These are phyloP conservation scores for Fusarium begoniae DNA, from an alignment of 2,329 filamentous ascomycete species.

Conservation along the genomic window DNA sequence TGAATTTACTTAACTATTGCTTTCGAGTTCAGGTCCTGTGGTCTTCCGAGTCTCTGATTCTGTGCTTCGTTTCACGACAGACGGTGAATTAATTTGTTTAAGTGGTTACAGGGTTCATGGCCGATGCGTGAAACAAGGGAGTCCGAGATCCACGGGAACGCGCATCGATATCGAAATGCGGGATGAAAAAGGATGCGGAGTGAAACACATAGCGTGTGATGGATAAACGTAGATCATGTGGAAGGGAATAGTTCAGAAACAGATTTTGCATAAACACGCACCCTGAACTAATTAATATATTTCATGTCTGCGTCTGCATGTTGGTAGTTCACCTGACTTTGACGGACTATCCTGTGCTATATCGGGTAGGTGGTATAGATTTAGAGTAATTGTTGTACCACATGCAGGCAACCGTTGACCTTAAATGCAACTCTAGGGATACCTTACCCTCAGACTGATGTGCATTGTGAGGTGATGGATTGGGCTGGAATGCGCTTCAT, in stretches of 20 bases:
- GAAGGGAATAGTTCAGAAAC: conserved; percentile 5
- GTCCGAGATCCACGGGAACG: conserved; percentile 17
- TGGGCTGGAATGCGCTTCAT: conserved; percentile 1
- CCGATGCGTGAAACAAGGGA: conserved; percentile 26
- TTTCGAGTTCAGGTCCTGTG: not conserved
- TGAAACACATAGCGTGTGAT: conserved; percentile 20
- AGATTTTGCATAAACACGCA: conserved; percentile 13
- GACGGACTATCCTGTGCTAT: not conserved
- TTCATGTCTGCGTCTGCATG: not conserved
- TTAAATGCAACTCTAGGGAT: not conserved
- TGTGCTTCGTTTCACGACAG: not conserved
- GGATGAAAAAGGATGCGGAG: conserved; percentile 31
- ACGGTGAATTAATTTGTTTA: not conserved
- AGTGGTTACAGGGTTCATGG: conserved; percentile 14
- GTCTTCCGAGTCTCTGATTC: not conserved
- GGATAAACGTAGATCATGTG: conserved; percentile 19
- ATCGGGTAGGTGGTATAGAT: not conserved
- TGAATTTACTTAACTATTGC: not conserved
- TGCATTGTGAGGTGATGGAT: not conserved
- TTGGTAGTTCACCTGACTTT: conserved; percentile 8
- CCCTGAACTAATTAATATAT: conserved; percentile 13
- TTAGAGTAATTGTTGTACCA: not conserved
- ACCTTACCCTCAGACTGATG: not conserved
- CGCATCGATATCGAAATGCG: conserved; percentile 20
- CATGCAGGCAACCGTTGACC: not conserved